Evolutionary conservation across 2,329 filamentous ascomycete species (phyloP), one percentile per base, ranked within the genome.

Genomic region (Nectriaceae sp.): DNA sequence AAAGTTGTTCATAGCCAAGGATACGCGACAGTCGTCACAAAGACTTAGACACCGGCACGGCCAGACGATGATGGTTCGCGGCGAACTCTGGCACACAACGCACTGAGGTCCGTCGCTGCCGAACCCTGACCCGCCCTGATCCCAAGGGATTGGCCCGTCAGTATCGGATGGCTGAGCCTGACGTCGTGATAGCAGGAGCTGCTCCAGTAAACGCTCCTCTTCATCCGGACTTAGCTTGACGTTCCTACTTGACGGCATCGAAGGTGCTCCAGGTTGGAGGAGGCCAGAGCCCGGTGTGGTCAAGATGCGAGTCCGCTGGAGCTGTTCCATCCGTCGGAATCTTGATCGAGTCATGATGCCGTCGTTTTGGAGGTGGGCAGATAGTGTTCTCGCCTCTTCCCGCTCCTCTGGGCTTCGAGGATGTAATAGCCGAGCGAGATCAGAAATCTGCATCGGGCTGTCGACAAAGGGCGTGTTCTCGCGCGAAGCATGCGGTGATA

Each of bases 1-100:
- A 67, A 96, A 97, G 67, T 97, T 97, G 67, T 97, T 95, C 84
- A 96, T 92, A 3, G 94, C 94, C 53, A 97, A 77, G 37, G 90
- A 93, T 29, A 97, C 89, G 24, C 94, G 80, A 66, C 94, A 97
- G 58, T 97, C 94, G 67, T 99, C 94, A 66, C 94, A 97, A 11
- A 97, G 78, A 58, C 90, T 93, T 49, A 99, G 78, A 66, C 94
- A 99, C 3, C 94, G 88, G 67, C 94, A 99, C 0, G 94, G 94
- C 94, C 94, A 97, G 2, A 96, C 87, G 46, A 99, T 88, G 52
- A 97, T 88, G 6, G 89, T 95, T 16, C 94, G 80, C 3, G 91
- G 85, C n/a, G 82, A 80, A 46, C 84, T 84, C 67, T 97, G 93
- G 65, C 94, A 99, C 4, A 99, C 90, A 1, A 97, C 94, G 63